Evolutionary conservation across 2,329 filamentous ascomycete species (phyloP).

Genomic region (Alternaria sp.): DNA sequence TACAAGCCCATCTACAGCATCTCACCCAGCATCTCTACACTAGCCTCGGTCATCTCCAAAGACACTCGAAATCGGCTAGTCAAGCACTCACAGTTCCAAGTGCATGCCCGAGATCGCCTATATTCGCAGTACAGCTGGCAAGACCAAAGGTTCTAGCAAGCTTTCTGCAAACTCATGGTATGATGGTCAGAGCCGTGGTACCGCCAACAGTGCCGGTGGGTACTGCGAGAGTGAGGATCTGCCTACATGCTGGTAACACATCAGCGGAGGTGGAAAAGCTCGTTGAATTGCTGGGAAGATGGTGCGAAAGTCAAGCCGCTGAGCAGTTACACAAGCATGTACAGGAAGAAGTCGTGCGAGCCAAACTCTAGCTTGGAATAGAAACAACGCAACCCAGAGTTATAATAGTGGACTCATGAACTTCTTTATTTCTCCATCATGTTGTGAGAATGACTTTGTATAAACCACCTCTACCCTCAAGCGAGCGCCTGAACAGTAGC

Average conservation of each 20-base stretch:
- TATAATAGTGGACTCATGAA: no score
- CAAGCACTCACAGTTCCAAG: constrained; percentile 29
- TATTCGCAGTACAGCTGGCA: constrained; percentile 42
- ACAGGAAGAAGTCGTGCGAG: not conserved
- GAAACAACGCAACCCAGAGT: no score
- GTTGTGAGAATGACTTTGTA: not conserved
- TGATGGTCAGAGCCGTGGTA: constrained; percentile 48
- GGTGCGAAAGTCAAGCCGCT: constrained; percentile 26
- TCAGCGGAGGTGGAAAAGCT: constrained; percentile 44
- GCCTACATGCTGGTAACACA: constrained; percentile 53
- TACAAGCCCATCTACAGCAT: constrained; percentile 33
- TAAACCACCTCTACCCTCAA: not conserved
- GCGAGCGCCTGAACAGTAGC: constrained; percentile 9
- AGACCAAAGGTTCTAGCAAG: constrained; percentile 37
- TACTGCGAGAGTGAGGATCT: constrained; percentile 49
- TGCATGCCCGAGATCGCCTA: constrained; percentile 38
- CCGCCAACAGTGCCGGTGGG: constrained; percentile 52
- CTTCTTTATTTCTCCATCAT: not conserved
- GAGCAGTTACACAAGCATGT: not conserved
- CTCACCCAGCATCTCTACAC: constrained; percentile 32
- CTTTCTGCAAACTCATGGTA: constrained; percentile 35
- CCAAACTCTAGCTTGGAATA: constrained; percentile 3
- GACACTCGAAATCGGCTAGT: constrained; percentile 13
- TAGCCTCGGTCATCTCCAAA: constrained; percentile 20
- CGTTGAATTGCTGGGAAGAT: constrained; percentile 37